Percentiles rank a stretch among this genome's conserved stretches.
These are phyloP conservation scores for Meripilus lineatus DNA, from an alignment of 1,284 basidiomycete species.

Conservation along the genomic window DNA sequence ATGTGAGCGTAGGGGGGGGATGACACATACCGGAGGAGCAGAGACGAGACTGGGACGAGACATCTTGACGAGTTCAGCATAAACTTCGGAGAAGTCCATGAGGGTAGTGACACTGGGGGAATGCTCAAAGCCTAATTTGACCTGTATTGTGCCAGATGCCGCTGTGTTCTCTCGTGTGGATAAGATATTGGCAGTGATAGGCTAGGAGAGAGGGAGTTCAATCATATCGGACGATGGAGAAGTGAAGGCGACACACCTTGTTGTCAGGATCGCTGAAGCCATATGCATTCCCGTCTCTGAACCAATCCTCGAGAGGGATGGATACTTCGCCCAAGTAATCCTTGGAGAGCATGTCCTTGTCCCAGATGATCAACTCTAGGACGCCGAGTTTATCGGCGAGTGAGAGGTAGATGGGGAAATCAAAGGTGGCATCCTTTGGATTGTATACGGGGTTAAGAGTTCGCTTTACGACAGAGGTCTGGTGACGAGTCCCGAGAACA, in stretches of 20 bases:
- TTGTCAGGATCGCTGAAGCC: constrained; percentile 56
- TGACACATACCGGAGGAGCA: constrained; percentile 69
- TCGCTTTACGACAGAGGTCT: constrained; percentile 79
- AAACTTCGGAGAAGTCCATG: constrained; percentile 52
- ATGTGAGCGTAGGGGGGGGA: constrained; percentile 4
- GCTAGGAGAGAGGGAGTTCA: constrained; percentile 8
- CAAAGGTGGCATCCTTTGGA: constrained; percentile 77
- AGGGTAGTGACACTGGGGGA: constrained; percentile 36
- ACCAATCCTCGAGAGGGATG: constrained; percentile 80
- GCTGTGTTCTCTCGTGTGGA: constrained; percentile 62
- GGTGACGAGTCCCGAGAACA: constrained; percentile 58
- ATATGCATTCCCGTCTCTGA: constrained; percentile 45
- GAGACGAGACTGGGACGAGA: constrained; percentile 65
- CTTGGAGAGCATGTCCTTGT: constrained; percentile 84
- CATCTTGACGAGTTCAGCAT: constrained; percentile 60
- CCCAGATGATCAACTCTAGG: constrained; percentile 89
- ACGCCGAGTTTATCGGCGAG: constrained; percentile 70
- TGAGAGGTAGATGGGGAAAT: constrained; percentile 78
- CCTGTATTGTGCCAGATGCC: constrained; percentile 57
- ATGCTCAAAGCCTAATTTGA: constrained; percentile 76
- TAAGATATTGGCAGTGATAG: constrained; percentile 33
- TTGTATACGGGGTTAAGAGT: constrained; percentile 74
- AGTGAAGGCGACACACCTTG: constrained; percentile 33
- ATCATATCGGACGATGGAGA: not conserved
- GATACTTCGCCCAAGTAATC: constrained; percentile 92